Evolutionary conservation across 2,329 filamentous ascomycete species (phyloP).

Genomic region (Rachicladosporium sp.): DNA sequence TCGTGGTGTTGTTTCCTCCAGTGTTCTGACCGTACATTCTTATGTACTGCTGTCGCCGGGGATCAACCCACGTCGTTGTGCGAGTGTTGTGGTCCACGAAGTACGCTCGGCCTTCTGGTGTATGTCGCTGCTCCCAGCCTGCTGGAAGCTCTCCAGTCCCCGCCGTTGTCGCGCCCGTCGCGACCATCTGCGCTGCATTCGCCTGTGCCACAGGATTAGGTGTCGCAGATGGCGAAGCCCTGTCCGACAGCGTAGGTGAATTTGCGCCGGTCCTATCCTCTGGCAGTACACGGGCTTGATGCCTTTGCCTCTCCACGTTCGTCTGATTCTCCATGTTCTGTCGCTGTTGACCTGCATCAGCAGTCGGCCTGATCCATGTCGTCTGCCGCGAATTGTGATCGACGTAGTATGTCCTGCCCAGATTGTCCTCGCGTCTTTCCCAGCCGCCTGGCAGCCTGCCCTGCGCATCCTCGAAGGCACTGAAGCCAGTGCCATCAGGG

Average conservation of each 20-base stretch:
- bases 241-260: slow-evolving; percentile 59
- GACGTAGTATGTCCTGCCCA: slow-evolving; percentile 94
- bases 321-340: slow-evolving; percentile 79
- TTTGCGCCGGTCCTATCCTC: slow-evolving; percentile 90
- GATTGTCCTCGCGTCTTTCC: slow-evolving; percentile 90
- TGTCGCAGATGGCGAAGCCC: slow-evolving; percentile 22
- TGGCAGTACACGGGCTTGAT: slow-evolving; percentile 89
- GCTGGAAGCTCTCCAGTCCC: slow-evolving; percentile 90
- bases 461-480: slow-evolving; percentile 92
- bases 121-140: slow-evolving; percentile 93
- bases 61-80: slow-evolving; percentile 97
- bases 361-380: slow-evolving; percentile 87
- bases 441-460: slow-evolving; percentile 84
- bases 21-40: slow-evolving; percentile 93
- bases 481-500: slow-evolving; percentile 46
- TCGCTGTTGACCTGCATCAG: slow-evolving; percentile 62
- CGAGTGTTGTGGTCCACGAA: slow-evolving; percentile 98
- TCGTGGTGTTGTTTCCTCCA: slow-evolving; percentile 58
- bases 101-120: slow-evolving; percentile 86
- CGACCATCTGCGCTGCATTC: slow-evolving; percentile 72
- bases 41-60: slow-evolving; percentile 93
- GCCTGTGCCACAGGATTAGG: slow-evolving; percentile 30
- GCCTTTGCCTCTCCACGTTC: slow-evolving; percentile 80
- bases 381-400: slow-evolving; percentile 96
- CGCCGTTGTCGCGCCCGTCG: slow-evolving; percentile 85